Evolutionary conservation across 257 asterid species (phyloP), one percentile per base, ranked within the genome.

Genomic region (Cinchona pubescens): DNA sequence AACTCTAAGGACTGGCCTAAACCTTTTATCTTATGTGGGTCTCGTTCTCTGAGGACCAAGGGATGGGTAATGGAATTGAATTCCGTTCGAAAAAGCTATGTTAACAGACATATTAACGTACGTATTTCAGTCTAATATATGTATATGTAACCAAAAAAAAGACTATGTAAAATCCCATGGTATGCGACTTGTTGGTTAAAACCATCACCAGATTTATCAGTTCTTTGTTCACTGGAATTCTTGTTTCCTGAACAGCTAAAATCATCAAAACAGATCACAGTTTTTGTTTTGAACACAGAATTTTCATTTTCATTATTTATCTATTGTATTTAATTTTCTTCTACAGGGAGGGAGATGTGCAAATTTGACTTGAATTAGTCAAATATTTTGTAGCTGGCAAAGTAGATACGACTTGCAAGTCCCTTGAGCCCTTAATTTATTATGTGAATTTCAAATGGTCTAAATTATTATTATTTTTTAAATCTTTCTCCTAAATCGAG

Each of bases 1-100:
- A 85, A 87, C 85, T 78, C 87, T 74, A 72, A 43, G 71, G 75
- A 77, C 82, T 76, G 83, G 71, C 85, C 27, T 29, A 5, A 49
- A 23, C 40, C 37, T 37, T 72, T 66, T 37, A 61, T 68, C 18
- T 61, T 65, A 63, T 65, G 21, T 43, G 55, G 35, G 75, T 74
- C 53, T 73, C 81, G 86, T 86, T 82, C 83, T 80, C 85, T n/a
- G 87, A 82, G 75, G 85, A 80, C 72, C 86, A 75, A 78, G 74
- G 67, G 64, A 49, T 63, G 78, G 87, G 81, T 80, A 80, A 86
- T 80, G 77, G 81, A 84, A 76, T 87, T 83, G 89, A 87, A 78
- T 81, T 90, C 85, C 79, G 90, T 90, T 92, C 88, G 46, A 71
- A 83, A n/a, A 82, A 81, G 84, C 88, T 82, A 79, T 77, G 79